These are phyloP conservation scores for Dalbergia cultrata DNA, from an alignment of 306 rosid species.

Conservation along the genomic window DNA sequence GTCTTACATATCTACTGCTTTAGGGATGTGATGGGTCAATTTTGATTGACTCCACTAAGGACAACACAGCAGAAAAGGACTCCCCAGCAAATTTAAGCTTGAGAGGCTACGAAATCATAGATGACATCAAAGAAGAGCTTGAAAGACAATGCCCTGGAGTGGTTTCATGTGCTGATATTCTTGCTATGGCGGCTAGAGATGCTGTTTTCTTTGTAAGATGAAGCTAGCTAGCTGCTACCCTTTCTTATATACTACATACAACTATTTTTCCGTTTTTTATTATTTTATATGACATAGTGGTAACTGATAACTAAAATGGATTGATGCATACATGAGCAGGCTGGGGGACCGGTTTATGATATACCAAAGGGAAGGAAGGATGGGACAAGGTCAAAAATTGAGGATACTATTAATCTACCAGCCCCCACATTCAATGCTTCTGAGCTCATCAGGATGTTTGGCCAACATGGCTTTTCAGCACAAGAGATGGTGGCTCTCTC, in stretches of 20 bases:
- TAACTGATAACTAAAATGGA: too few species aligned
- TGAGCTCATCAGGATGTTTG: slow-evolving; percentile 65
- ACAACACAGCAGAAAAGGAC: slow-evolving; percentile 83
- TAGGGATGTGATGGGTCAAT: slow-evolving; percentile 90
- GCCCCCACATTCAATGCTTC: slow-evolving; percentile 75
- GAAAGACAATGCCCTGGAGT: slow-evolving; percentile 76
- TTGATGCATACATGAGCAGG: slow-evolving; percentile 47
- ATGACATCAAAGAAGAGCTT: slow-evolving; percentile 70
- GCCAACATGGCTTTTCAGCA: slow-evolving; percentile 69
- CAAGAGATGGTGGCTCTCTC: slow-evolving; percentile 87
- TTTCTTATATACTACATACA: neutral
- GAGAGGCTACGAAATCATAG: slow-evolving; percentile 83
- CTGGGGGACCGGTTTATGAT: slow-evolving; percentile 83
- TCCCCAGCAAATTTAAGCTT: slow-evolving; percentile 88
- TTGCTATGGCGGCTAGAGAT: slow-evolving; percentile 82
- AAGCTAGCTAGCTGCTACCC: neutral
- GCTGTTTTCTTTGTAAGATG: slow-evolving; percentile 71
- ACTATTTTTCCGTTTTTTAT: neutral
- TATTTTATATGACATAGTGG: too few species aligned
- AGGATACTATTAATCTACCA: slow-evolving; percentile 77
- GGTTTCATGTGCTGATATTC: slow-evolving; percentile 87
- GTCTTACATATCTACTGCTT: neutral
- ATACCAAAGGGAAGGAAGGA: slow-evolving; percentile 83
- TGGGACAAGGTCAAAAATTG: slow-evolving; percentile 79
- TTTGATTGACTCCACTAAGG: slow-evolving; percentile 73